Base-by-base conservation (phyloP, 2,329 filamentous ascomycete species). In the Ceratocystis colombiana region DNA sequence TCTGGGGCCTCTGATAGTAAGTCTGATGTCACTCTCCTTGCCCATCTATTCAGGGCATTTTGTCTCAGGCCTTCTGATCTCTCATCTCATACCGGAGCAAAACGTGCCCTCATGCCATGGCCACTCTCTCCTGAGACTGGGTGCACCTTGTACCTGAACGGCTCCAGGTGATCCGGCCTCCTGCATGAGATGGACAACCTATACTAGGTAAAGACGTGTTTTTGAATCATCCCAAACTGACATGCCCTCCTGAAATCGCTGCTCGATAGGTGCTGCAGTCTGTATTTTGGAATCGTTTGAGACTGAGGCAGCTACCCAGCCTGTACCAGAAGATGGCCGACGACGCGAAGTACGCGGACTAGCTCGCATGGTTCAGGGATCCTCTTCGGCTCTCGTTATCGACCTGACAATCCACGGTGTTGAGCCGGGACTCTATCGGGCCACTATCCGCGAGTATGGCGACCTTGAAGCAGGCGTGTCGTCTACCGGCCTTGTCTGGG, bases 301-400 rank as follows among this genome's bases (percentile, higher is more conserved):
- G 71, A 86, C 90, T 72, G 82, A 85, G 59, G 75, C 76, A 67
- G 82, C 86, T 17, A 22, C 64, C 50, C 20, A 41, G 66, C 72
- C 70, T 53, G 71, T 74, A 30, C 69, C 73, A n/a, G 72, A 75
- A 64, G 75, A 76, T 37, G 75, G 75, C 44, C 73, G 72, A 44
- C 73, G 75, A 68, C 77, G 82, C 62, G 77, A 88, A 71, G 91
- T 99, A 64, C 85, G 89, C 70, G 94, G 94, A 33, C 79, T 99
- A 50, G 90, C 89, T 69, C 86, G 94, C 71, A 95, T 99, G 88
- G 93, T 99, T 53, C 90, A 97, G 73, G 90, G 96, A 63, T 86
- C 85, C 64, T 81, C 88, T 2, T 84, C 82, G 53, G 81, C 89
- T 71, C 96, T 92, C 12, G 79, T 97, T 65, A 82, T 97, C 69